A percentile compares a stretch with the other conserved stretches of the same genome.
These are phyloP conservation scores for Rhodotorula sp. DNA, from an alignment of 1,284 basidiomycete species.

Conservation along the genomic window DNA sequence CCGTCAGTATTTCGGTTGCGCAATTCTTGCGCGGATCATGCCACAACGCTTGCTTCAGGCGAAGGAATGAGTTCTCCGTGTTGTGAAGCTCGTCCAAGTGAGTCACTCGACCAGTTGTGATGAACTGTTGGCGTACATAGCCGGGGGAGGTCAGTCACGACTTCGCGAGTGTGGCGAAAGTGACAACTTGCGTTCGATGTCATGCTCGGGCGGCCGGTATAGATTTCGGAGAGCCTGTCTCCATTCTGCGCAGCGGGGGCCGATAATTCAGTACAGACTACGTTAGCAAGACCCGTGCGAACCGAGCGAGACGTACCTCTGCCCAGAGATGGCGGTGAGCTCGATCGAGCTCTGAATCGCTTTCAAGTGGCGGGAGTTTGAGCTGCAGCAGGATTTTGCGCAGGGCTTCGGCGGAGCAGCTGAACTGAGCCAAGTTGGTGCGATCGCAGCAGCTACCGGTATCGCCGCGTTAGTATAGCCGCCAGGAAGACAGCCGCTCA, in stretches of 20 bases:
- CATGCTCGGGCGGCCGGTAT: neutral
- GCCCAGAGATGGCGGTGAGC: neutral
- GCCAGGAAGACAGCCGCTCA: no score
- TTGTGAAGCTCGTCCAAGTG: neutral
- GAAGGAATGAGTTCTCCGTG: neutral
- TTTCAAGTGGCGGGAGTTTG: neutral
- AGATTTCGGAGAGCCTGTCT: neutral
- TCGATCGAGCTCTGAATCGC: neutral
- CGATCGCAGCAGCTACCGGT: neutral
- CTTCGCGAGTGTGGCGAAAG: neutral
- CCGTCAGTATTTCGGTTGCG: neutral
- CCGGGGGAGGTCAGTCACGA: neutral
- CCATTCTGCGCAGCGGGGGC: constrained; percentile 1
- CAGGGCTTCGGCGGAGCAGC: neutral
- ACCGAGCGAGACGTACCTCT: neutral
- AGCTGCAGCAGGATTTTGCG: neutral
- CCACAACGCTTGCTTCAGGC: neutral
- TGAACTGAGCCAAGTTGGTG: neutral
- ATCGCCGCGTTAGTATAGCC: neutral
- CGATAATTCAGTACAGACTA: no score
- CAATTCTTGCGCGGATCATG: neutral
- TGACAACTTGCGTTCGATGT: neutral
- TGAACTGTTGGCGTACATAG: neutral
- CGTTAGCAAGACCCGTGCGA: neutral
- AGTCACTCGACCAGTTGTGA: neutral